Conservation (phyloP, 1,139 yeast species). For the Blastobotrys persicus region DNA sequence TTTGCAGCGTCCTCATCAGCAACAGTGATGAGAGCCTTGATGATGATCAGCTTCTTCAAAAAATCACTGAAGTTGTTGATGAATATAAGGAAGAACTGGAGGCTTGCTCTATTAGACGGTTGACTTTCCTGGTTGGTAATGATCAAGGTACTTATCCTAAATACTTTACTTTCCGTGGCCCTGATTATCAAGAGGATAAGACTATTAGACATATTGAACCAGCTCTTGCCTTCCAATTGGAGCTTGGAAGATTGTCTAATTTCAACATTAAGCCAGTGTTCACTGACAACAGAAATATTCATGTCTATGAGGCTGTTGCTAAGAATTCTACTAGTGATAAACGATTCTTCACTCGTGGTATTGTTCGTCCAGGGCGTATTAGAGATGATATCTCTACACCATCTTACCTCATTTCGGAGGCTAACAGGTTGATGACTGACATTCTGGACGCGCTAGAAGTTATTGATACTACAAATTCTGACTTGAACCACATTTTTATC, state of each 20-base stretch:
- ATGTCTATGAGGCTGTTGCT: constrained; percentile 94
- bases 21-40: constrained; percentile 69
- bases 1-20: constrained; percentile 74
- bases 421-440: constrained; percentile 92
- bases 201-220: constrained; percentile 98
- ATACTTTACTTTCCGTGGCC: constrained; percentile 93
- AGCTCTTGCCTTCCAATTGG: constrained; percentile 95
- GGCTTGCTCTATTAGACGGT: constrained; percentile 78
- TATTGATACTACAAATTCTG: constrained; percentile 91
- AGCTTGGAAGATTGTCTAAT: constrained; percentile 89
- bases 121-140: constrained; percentile 85
- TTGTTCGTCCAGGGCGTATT: constrained; percentile 92
- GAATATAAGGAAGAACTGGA: constrained; percentile 69
- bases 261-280: constrained; percentile 92
- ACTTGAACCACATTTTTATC: constrained; percentile 92
- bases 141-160: constrained; percentile 86
- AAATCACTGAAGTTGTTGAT: constrained; percentile 62
- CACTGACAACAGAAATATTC: constrained; percentile 96
- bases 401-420: constrained; percentile 92
- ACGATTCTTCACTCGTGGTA: constrained; percentile 95
- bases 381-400: constrained; percentile 90
- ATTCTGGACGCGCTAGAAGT: constrained; percentile 93
- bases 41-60: constrained; percentile 65
- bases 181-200: constrained; percentile 68
- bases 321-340: constrained; percentile 91